phyloP scores from a whole-genome alignment of 805 yeast species.

The Candida sithepensis region DNA sequence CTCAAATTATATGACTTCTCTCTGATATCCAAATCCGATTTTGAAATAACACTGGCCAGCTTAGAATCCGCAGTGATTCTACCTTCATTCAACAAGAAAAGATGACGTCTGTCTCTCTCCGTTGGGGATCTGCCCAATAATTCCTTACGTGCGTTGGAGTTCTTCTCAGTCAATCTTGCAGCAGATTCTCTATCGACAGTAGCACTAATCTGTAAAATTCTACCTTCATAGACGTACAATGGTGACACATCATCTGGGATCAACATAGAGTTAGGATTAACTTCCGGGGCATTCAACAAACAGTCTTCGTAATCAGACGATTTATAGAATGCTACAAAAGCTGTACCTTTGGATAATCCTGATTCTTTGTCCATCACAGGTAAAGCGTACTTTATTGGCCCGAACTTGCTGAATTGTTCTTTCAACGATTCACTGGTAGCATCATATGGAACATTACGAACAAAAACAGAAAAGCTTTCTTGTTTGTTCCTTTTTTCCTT shows the following conservation, averaged over 20 bases:
- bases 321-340: slow-evolving; percentile 80
- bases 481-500: slow-evolving; percentile 48
- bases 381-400: slow-evolving; percentile 85
- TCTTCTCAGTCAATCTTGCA: slow-evolving; percentile 62
- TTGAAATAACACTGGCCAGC: slow-evolving; percentile 63
- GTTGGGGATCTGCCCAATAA: slow-evolving; percentile 75
- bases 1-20: slow-evolving; percentile 83
- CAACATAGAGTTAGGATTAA: slow-evolving; percentile 56
- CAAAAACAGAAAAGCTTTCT: slow-evolving; percentile 73
- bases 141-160: slow-evolving; percentile 69
- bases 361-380: slow-evolving; percentile 87
- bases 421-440: slow-evolving; percentile 76
- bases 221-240: slow-evolving; percentile 86
- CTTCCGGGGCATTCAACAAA: slow-evolving; percentile 72
- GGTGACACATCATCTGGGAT: slow-evolving; percentile 92
- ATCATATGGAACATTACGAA: slow-evolving; percentile 92
- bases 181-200: slow-evolving; percentile 90
- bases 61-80: slow-evolving; percentile 78
- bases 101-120: slow-evolving; percentile 78
- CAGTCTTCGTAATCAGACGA: slow-evolving; percentile 65
- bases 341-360: slow-evolving; percentile 89
- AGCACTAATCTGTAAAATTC: slow-evolving; percentile 77
- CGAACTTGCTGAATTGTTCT: slow-evolving; percentile 80
- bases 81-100: slow-evolving; percentile 90
- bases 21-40: slow-evolving; percentile 78